A percentile compares a stretch with the other conserved stretches of the same genome.
Evolutionary conservation across 805 yeast species (phyloP).

Genomic region (Osmozyma mogii): DNA sequence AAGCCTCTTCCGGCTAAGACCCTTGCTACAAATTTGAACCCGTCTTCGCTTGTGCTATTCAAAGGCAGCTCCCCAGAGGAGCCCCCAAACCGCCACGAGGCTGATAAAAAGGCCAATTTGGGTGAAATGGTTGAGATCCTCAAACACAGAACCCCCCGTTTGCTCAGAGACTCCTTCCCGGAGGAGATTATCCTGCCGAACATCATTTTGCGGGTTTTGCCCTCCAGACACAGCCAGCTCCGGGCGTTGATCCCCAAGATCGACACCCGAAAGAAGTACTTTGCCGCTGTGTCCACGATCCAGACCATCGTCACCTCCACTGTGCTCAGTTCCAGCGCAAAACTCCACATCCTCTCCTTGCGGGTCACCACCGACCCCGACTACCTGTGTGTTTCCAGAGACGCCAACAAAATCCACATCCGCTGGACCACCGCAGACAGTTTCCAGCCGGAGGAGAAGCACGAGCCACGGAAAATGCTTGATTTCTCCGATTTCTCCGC

Average conservation of each 20-base stretch:
- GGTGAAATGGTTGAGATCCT: constrained; percentile 47
- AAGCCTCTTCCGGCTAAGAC: no score
- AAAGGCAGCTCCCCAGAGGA: no score
- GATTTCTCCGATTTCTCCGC: constrained; percentile 17
- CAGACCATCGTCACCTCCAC: constrained; percentile 48
- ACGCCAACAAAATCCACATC: constrained; percentile 42
- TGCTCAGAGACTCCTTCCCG: no score
- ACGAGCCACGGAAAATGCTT: constrained; percentile 12
- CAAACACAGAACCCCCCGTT: no score
- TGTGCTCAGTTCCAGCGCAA: constrained; percentile 44
- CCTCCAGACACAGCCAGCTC: constrained; percentile 36
- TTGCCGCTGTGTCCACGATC: constrained; percentile 48
- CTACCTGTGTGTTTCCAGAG: constrained; percentile 25
- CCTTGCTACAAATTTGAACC: no score
- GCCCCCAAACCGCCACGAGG: constrained; percentile 10
- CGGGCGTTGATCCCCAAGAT: constrained; percentile 48
- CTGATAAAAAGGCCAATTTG: constrained; percentile 39
- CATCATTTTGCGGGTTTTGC: constrained; percentile 48
- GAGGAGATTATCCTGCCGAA: constrained; percentile 35
- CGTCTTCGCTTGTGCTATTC: no score
- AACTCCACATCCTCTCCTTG: constrained; percentile 44
- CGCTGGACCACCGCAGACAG: constrained; percentile 53
- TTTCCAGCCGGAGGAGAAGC: constrained; percentile 15
- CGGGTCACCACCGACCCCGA: constrained; percentile 23
- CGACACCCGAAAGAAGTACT: constrained; percentile 48